Conservation (phyloP, 2,329 filamentous ascomycete genomes). For the Fusarium hainanense region DNA sequence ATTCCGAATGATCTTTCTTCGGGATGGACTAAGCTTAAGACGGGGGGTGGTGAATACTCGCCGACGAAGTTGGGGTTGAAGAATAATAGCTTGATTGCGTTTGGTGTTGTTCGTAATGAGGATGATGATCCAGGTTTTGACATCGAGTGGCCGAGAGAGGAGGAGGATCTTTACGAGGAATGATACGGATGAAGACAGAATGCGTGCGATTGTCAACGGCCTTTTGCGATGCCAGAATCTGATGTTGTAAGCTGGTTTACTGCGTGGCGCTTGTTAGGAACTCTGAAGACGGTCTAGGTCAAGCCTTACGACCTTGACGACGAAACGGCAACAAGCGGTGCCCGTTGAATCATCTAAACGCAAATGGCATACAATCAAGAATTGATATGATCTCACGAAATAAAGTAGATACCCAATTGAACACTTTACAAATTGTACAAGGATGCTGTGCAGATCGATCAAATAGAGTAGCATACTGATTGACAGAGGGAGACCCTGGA, state of each 20-base stretch:
- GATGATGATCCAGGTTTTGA: conserved; percentile 56
- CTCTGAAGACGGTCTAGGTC: neutral
- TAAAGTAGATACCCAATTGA: conserved; percentile 23
- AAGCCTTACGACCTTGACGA: neutral
- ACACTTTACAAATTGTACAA: neutral
- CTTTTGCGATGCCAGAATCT: too few species aligned
- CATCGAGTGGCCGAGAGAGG: conserved; percentile 60
- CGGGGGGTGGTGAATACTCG: conserved; percentile 52
- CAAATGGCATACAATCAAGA: neutral
- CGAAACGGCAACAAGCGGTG: neutral
- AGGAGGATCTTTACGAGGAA: conserved; percentile 52
- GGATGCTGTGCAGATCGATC: conserved; percentile 11
- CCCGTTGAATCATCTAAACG: neutral
- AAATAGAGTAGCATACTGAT: neutral
- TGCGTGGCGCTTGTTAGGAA: neutral
- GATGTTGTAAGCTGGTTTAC: neutral
- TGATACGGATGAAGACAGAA: neutral
- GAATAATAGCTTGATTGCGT: conserved; percentile 62
- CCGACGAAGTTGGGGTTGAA: conserved; percentile 57
- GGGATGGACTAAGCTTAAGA: conserved; percentile 63
- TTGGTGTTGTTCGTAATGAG: conserved; percentile 57
- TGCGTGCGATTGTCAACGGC: too few species aligned
- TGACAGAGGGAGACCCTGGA: neutral
- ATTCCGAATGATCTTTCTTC: conserved; percentile 57
- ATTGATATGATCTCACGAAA: too few species aligned